Evolutionary conservation across 164 flowering plant species (phyloP).

Genomic region (Vitis cinerea): DNA sequence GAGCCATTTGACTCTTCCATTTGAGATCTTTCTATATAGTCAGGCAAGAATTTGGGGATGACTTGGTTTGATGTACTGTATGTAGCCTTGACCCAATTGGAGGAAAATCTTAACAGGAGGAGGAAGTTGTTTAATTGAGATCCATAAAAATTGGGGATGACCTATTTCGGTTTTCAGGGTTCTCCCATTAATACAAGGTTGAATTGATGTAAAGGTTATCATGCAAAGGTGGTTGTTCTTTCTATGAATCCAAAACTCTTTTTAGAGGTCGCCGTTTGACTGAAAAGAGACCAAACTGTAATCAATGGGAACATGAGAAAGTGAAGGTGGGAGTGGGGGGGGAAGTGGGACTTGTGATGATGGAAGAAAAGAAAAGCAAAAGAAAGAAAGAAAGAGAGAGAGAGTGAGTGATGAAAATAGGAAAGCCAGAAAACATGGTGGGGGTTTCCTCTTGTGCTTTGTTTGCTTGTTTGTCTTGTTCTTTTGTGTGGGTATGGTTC

Average conservation of each 20-base stretch:
- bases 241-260: slow-evolving; percentile 4
- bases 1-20: too few species aligned
- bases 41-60: too few species aligned
- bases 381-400: slow-evolving; percentile 4
- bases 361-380: slow-evolving; percentile 13
- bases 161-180: slow-evolving; percentile 3
- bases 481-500: slow-evolving; percentile 4
- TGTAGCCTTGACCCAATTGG: too few species aligned
- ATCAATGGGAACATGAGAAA: slow-evolving; percentile 25
- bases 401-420: neutral
- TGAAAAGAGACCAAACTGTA: slow-evolving; percentile 6
- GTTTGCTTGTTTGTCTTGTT: slow-evolving; percentile 10
- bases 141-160: neutral
- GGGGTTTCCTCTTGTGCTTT: slow-evolving; percentile 3
- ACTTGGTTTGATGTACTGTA: too few species aligned
- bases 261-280: slow-evolving; percentile 23
- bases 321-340: slow-evolving; percentile 15
- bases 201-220: slow-evolving; percentile 27
- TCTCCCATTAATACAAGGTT: neutral
- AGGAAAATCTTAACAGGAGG: too few species aligned
- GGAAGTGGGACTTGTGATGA: slow-evolving; percentile 31
- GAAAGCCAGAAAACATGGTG: slow-evolving; percentile 25
- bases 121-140: too few species aligned
- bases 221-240: slow-evolving; percentile 12
- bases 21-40: too few species aligned